Evolutionary conservation across 2,329 filamentous ascomycete genomes (phyloP), one percentile per base, ranked within the genome.

Genomic region (Cordyceps farinosa): DNA sequence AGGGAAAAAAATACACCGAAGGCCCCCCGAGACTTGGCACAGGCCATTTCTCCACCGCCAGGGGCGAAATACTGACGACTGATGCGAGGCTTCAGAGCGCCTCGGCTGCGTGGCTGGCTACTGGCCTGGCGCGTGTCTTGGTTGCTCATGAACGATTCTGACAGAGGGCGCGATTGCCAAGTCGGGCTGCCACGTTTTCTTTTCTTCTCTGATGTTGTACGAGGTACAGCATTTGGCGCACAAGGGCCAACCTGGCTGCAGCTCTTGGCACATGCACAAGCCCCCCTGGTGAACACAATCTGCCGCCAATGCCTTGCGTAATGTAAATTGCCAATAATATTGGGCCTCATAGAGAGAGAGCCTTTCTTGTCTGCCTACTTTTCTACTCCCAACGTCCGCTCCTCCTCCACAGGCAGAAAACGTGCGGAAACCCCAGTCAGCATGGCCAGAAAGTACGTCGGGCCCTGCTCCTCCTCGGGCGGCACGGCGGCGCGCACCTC

Each of bases 361-460:
- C 5, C 30, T 22, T 22, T 22, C 22, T 45, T 5, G 30, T 13
- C 29, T 40, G 38, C 30, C n/a, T 22, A 22, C 22, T 13, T 29
- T 51, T 32, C 3, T 22, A 22, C 44, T 17, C 6, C 38, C 7
- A 40, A 38, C 29, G 15, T 3, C 5, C 8, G 3, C 13, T 38
- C n/a, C 44, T 38, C n/a, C 44, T 30, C 22, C 4, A 17, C 5
- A 30, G 38, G 27, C 44, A 58, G 29, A 58, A 63, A 58, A 27
- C 32, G 30, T 7, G 27, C 61, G 38, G 38, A 54, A 15, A 44
- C 47, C 38, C 54, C 47, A 15, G 78, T 80, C 67, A 83, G 65
- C 77, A 84, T 82, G 1, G 80, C 81, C 70, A 85, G 70, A 62
- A 84, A 85, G 61, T 84, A 84, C 9, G 78, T 78, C 2, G 73